A percentile compares a stretch with the other conserved stretches of the same genome.
Conservation (phyloP, 257 asterid species). For the Knoxia roxburghii region DNA sequence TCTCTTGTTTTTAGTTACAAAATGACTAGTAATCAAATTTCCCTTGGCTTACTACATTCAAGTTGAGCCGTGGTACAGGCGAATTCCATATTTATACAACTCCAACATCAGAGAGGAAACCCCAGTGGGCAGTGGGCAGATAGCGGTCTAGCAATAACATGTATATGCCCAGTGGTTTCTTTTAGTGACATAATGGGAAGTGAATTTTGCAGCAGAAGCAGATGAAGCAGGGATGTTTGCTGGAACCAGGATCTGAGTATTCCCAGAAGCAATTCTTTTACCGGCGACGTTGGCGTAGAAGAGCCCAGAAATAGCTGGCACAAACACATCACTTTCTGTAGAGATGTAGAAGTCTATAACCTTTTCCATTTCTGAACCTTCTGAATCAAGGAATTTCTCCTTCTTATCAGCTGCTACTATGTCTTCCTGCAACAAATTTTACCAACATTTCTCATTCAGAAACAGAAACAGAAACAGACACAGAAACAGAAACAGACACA, state of each 20-base stretch:
- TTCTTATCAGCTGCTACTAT: constrained; percentile 55
- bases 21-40: too few species aligned
- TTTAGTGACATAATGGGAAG: constrained; percentile 62
- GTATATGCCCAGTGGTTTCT: constrained; percentile 81
- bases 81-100: too few species aligned
- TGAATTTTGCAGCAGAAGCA: constrained; percentile 50
- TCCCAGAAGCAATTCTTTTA: constrained; percentile 62
- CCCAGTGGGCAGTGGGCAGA: not conserved
- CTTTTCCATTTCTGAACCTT: constrained; percentile 36
- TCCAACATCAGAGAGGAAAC: too few species aligned
- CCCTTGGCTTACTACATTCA: too few species aligned
- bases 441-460: too few species aligned
- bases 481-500: too few species aligned
- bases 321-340: constrained; percentile 39
- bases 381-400: constrained; percentile 28
- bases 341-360: constrained; percentile 36
- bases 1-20: too few species aligned
- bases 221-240: constrained; percentile 44
- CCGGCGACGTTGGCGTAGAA: constrained; percentile 86
- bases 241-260: constrained; percentile 72
- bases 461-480: too few species aligned
- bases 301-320: constrained; percentile 69
- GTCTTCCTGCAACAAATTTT: constrained; percentile 44
- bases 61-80: too few species aligned
- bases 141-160: constrained; percentile 56